These are phyloP conservation scores for Wickerhamiella slavikovae DNA, from an alignment of 805 yeast species.

Conservation along the genomic window DNA sequence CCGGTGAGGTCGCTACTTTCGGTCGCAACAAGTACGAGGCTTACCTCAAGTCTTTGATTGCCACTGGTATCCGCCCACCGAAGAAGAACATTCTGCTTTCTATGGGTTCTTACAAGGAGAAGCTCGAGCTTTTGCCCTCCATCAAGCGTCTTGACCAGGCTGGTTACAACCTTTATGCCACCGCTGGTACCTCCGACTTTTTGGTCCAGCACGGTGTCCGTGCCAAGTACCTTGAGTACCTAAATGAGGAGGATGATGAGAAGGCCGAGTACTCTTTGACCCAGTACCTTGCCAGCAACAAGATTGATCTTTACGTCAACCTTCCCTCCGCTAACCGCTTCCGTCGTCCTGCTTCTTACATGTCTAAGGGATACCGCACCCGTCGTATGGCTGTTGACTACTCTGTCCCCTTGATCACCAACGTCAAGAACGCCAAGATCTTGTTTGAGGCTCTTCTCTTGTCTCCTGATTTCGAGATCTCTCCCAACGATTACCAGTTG, in stretches of 20 bases:
- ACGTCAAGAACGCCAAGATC: slow-evolving; percentile 91
- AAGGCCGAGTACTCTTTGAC: slow-evolving; percentile 88
- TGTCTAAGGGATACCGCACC: slow-evolving; percentile 91
- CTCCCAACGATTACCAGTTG: slow-evolving; percentile 72
- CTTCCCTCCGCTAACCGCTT: slow-evolving; percentile 91
- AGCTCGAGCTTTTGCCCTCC: slow-evolving; percentile 77
- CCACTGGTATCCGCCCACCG: slow-evolving; percentile 90
- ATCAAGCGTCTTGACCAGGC: slow-evolving; percentile 59
- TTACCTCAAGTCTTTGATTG: slow-evolving; percentile 77
- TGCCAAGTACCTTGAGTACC: slow-evolving; percentile 82
- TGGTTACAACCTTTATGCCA: slow-evolving; percentile 85
- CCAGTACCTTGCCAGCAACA: slow-evolving; percentile 88
- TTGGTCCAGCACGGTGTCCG: slow-evolving; percentile 87
- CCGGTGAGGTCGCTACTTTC: slow-evolving; percentile 96
- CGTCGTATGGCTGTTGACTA: slow-evolving; percentile 99
- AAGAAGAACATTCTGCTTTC: slow-evolving; percentile 86
- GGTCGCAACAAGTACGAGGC: slow-evolving; percentile 96
- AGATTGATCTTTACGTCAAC: slow-evolving; percentile 90
- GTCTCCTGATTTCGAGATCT: slow-evolving; percentile 32
- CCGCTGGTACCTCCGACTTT: slow-evolving; percentile 98
- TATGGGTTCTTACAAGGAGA: slow-evolving; percentile 92
- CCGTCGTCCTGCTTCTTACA: slow-evolving; percentile 96
- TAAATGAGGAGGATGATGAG: slow-evolving; percentile 52
- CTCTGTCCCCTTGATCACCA: slow-evolving; percentile 92
- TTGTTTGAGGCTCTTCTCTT: slow-evolving; percentile 85